Conservation (phyloP, 352 stramenopile species). For the Phytophthora uliginosa region DNA sequence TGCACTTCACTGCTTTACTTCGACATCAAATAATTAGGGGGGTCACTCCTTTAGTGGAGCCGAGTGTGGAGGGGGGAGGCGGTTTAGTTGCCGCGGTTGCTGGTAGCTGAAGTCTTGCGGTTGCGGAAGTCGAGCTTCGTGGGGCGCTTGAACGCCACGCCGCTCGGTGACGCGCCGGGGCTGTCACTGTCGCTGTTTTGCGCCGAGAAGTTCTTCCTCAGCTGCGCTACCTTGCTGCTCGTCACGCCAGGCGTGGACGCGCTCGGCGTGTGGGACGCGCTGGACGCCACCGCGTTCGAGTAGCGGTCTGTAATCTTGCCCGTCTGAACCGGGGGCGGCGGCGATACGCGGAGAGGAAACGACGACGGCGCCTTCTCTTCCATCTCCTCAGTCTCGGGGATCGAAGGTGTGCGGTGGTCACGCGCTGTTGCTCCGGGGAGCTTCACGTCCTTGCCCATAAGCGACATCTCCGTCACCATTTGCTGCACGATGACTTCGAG, state of each 20-base stretch:
- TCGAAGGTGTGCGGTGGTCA: conserved; percentile 30
- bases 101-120: conserved; percentile 48
- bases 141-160: conserved; percentile 34
- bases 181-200: conserved; percentile 35
- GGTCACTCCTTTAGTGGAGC: not conserved
- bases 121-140: conserved; percentile 54
- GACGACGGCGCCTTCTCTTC: conserved; percentile 36
- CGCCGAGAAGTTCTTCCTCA: conserved; percentile 81
- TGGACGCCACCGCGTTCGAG: conserved; percentile 49
- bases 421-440: conserved; percentile 15
- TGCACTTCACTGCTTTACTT: conserved; percentile 25
- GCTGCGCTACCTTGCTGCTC: conserved; percentile 65
- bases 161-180: conserved; percentile 25
- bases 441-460: conserved; percentile 34
- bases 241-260: conserved; percentile 21
- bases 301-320: conserved; percentile 64
- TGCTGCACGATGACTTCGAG: conserved; percentile 70
- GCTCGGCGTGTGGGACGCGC: conserved; percentile 20
- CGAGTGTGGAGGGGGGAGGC: not conserved
- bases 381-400: conserved; percentile 27
- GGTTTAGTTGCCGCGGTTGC: conserved; percentile 27
- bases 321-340: conserved; percentile 15
- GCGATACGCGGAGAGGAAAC: conserved; percentile 1
- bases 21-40: conserved; percentile 43
- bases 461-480: conserved; percentile 70